Evolutionary conservation across 2,329 filamentous ascomycete species (phyloP).

Genomic region (Penicillium sp.): DNA sequence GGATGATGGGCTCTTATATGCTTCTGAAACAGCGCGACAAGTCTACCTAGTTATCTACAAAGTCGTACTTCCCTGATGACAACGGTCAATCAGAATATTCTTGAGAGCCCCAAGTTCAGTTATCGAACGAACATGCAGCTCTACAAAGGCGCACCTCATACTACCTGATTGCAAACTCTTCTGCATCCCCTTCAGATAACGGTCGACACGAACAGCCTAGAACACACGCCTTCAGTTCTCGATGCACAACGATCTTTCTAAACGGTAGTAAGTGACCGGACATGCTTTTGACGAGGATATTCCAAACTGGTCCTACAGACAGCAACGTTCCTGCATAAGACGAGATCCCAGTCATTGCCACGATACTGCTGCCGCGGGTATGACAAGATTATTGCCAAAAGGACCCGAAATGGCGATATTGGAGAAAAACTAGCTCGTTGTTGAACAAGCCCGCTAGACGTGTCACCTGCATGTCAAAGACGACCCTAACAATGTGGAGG

Average conservation of each 20-base stretch:
- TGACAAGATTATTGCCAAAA: conserved; percentile 6
- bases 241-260: not conserved
- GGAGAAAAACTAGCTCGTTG: conserved; percentile 4
- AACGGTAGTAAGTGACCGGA: not conserved
- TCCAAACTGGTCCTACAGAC: not conserved
- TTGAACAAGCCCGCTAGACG: not conserved
- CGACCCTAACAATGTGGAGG: not conserved
- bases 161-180: not conserved
- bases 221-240: not conserved
- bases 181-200: not conserved
- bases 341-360: not conserved
- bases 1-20: not conserved
- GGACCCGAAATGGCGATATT: not conserved
- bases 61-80: too few relatives aligned
- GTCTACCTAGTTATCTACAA: not conserved
- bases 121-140: not conserved
- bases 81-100: not conserved
- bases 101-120: not conserved
- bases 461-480: conserved; percentile 1
- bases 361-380: not conserved
- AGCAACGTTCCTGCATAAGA: not conserved
- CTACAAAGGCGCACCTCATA: not conserved
- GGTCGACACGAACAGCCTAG: not conserved
- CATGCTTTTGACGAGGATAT: not conserved
- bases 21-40: not conserved